These are phyloP conservation scores for Boeremia exigua DNA, from an alignment of 2,329 filamentous ascomycete species.

Conservation along the genomic window DNA sequence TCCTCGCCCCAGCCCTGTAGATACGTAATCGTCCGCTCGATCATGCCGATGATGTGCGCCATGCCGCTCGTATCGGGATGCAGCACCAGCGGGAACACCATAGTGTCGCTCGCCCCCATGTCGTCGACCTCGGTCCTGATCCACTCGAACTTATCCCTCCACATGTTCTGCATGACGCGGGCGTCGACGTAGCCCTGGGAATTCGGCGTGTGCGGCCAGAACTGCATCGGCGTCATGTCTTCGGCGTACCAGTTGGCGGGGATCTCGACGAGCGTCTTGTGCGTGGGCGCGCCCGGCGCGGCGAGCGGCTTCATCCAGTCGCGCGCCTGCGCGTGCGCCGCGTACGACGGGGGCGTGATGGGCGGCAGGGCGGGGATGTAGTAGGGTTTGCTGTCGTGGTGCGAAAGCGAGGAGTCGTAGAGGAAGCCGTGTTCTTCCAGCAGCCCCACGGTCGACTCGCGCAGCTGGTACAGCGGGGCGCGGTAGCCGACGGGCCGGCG, in stretches of 20 bases:
- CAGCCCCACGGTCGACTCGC: constrained; percentile 56
- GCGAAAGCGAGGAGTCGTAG: constrained; percentile 59
- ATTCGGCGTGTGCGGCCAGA: constrained; percentile 56
- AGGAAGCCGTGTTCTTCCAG: constrained; percentile 58
- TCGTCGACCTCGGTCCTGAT: constrained; percentile 51
- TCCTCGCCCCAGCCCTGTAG: constrained; percentile 54
- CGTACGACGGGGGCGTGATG: constrained; percentile 52
- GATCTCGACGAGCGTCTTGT: constrained; percentile 53
- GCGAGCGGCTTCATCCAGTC: constrained; percentile 56
- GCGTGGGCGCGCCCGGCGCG: constrained; percentile 26
- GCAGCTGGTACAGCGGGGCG: constrained; percentile 59
- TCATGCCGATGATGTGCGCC: constrained; percentile 66
- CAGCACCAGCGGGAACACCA: constrained; percentile 60
- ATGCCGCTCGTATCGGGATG: constrained; percentile 67
- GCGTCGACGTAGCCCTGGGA: constrained; percentile 65
- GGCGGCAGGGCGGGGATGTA: constrained; percentile 52
- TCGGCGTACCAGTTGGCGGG: constrained; percentile 60
- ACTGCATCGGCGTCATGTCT: constrained; percentile 59
- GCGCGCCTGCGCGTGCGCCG: constrained; percentile 42
- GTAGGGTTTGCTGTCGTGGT: constrained; percentile 59
- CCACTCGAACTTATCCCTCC: constrained; percentile 66
- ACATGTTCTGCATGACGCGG: constrained; percentile 64
- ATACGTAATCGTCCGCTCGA: constrained; percentile 60
- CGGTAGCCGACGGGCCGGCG: constrained; percentile 58
- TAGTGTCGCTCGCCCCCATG: constrained; percentile 40